Conservation (phyloP, 2,329 filamentous ascomycete genomes). For the Acrodontium crateriforme region DNA sequence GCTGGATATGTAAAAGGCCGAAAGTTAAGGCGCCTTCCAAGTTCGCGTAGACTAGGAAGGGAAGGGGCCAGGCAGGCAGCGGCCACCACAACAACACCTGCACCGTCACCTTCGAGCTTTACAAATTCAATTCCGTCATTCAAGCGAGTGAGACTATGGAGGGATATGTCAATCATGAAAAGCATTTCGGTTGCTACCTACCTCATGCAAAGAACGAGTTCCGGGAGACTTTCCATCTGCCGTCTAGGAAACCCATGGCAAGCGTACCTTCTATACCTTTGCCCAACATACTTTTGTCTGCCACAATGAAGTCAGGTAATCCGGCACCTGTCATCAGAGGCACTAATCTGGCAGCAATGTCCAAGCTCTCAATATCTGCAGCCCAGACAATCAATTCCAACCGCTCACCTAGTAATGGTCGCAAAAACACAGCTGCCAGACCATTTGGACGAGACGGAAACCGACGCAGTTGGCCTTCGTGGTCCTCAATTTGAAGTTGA, state of each 20-base stretch:
- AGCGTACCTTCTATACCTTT: conserved; percentile 38
- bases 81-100: too few species aligned
- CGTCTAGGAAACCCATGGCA: conserved; percentile 43
- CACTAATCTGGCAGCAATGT: conserved; percentile 38
- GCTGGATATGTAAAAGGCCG: too few species aligned
- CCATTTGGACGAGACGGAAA: conserved; percentile 14
- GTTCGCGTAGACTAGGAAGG: too few species aligned
- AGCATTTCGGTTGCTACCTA: too few species aligned
- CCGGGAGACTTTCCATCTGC: conserved; percentile 36
- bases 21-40: too few species aligned
- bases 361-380: conserved; percentile 31
- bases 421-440: conserved; percentile 38
- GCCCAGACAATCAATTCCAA: conserved; percentile 46
- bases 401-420: conserved; percentile 32
- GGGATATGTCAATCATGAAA: too few species aligned
- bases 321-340: conserved; percentile 43
- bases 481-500: conserved; percentile 2
- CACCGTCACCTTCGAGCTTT: too few species aligned
- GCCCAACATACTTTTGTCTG: conserved; percentile 34
- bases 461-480: too few species aligned
- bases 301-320: conserved; percentile 43
- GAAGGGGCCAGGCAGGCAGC: too few species aligned
- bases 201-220: conserved; percentile 29
- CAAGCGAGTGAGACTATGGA: too few species aligned
- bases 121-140: too few species aligned